Percentiles rank a stretch among this genome's conserved stretches.
These are phyloP conservation scores for Linum usitatissimum DNA, from an alignment of 345 rosid species.

Conservation along the genomic window DNA sequence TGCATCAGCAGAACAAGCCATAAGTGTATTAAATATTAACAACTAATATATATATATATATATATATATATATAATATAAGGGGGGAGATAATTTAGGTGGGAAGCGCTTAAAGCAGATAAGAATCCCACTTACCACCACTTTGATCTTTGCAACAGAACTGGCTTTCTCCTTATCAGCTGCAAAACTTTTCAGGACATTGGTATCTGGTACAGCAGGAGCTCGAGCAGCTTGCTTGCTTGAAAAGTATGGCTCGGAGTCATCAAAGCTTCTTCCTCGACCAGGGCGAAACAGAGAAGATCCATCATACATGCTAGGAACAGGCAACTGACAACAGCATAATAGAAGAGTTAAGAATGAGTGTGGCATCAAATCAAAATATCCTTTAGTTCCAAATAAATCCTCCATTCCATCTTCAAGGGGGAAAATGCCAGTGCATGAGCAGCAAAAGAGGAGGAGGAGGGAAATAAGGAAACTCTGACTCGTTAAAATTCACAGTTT, in stretches of 20 bases:
- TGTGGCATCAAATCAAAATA: neutral
- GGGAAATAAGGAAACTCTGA: too few species aligned
- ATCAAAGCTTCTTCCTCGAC: slow-evolving; percentile 70
- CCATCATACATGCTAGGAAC: slow-evolving; percentile 47
- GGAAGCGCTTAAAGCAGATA: neutral
- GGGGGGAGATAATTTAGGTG: neutral
- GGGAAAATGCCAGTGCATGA: too few species aligned
- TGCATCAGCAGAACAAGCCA: neutral
- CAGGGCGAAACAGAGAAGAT: slow-evolving; percentile 51
- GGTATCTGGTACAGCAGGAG: slow-evolving; percentile 55
- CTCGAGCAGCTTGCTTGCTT: slow-evolving; percentile 58
- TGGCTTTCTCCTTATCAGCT: slow-evolving; percentile 68
- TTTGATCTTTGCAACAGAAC: slow-evolving; percentile 95
- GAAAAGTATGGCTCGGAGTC: slow-evolving; percentile 53
- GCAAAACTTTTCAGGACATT: slow-evolving; percentile 57
- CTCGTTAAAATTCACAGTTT: too few species aligned
- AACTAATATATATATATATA: too few species aligned
- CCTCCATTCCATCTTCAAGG: too few species aligned
- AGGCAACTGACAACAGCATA: slow-evolving; percentile 44
- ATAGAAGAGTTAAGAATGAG: slow-evolving; percentile 9
- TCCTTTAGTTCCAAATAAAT: too few species aligned
- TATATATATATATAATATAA: too few species aligned
- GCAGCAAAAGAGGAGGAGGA: too few species aligned
- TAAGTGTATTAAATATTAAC: too few species aligned
- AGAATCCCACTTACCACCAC: slow-evolving; percentile 60